phyloP scores from a whole-genome alignment of 768 basidiomycete genomes.

The Gelatoporia subvermispora region DNA sequence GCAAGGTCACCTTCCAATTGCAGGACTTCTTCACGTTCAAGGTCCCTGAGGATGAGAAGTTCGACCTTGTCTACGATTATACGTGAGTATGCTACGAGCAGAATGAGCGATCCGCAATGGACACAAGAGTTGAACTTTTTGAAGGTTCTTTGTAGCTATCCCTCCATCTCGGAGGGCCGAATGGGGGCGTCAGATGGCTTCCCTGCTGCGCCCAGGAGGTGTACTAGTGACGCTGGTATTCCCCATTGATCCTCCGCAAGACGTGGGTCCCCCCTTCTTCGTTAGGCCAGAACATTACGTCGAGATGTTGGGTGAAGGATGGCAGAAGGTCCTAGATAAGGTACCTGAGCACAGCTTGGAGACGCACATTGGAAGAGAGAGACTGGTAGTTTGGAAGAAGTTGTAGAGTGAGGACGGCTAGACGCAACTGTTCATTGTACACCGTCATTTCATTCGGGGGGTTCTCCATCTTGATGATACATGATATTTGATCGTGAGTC shows the following conservation, averaged over 20 bases:
- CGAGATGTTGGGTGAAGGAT: constrained; percentile 42
- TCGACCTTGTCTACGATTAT: constrained; percentile 63
- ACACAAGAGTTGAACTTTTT: neutral
- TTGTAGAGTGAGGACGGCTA: neutral
- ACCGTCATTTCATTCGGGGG: no score
- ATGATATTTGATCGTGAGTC: neutral
- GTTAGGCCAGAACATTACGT: constrained; percentile 54
- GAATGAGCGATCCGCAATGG: neutral
- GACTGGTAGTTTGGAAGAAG: constrained; percentile 50
- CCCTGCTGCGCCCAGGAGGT: constrained; percentile 56
- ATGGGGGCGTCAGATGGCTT: constrained; percentile 56
- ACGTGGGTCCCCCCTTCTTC: constrained; percentile 58
- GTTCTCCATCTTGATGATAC: no score
- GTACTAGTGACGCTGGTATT: constrained; percentile 56
- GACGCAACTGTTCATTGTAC: no score
- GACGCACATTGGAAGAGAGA: constrained; percentile 43
- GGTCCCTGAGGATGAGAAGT: constrained; percentile 48
- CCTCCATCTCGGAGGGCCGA: constrained; percentile 44
- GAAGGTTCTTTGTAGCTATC: constrained; percentile 71
- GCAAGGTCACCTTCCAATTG: constrained; percentile 34
- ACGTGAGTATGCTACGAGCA: constrained; percentile 33
- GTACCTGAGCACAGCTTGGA: constrained; percentile 39
- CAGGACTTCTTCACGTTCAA: constrained; percentile 50
- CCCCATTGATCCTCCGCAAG: constrained; percentile 44
- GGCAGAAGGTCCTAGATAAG: constrained; percentile 51